Base-by-base conservation (phyloP, 176 grass and related monocot genomes). In the Oryza meyeriana region DNA sequence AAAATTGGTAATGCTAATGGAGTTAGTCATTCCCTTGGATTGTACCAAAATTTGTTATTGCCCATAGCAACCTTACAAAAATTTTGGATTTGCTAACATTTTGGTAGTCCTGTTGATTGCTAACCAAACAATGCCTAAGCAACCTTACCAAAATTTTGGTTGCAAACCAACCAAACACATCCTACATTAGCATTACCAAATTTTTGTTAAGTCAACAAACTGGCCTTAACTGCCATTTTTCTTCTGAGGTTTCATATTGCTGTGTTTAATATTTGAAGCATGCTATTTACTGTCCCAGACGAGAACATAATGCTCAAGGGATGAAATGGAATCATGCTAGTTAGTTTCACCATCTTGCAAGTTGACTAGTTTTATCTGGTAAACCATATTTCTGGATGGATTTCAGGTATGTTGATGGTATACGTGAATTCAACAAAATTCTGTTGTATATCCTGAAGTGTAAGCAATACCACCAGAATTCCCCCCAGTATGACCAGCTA, bases 391-490 rank as follows among this genome's bases (percentile, higher is more conserved):
- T 64, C 22, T 78, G 24, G 0, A 25, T 59, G 55, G 9, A 24
- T 11, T 25, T 59, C 88, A 95, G 93, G 84, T 99, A 99, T 85
- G 90, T 82, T 84, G 93, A 99, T 12, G 86, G 88, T 29, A 95
- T 89, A 64, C 89, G 87, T 34, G 96, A 99, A 76, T 99, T 99
- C 91, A 95, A 99, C 89, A 95, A 99, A 74, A 95, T 99, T 71
- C 91, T 99, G 39, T 83, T 95, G 2, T 95, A 99, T 79, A 94
- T 99, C 83, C 78, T 99, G 32, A 99, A 95, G 86, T 95, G 85
- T 72, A 99, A 95, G 72, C 96, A 99, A 66, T 99, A 91, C 81
- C 96, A 99, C 69, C 93, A 95, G 72, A 99, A 95, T 57, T 95
- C 96, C 9, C 89, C 96, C 48, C 96, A 99, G 57, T 99, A 95